Evolutionary conservation across 495 filamentous ascomycete species (phyloP), one percentile per base, ranked within the genome.

Genomic region (Aspergillus nanangensis): DNA sequence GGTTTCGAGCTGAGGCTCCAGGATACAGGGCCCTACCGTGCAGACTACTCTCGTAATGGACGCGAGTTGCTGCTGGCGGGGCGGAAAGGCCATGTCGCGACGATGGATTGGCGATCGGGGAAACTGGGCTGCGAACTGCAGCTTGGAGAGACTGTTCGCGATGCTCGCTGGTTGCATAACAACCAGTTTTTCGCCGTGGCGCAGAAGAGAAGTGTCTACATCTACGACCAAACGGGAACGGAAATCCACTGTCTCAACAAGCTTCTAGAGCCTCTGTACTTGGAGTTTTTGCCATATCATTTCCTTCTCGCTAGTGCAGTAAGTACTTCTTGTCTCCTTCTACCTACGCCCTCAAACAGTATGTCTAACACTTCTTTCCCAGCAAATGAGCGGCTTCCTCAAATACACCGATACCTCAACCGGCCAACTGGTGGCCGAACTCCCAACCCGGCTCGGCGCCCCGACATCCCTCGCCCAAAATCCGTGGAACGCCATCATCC

Each of bases 401-500:
- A 95, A 93, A 65, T 98, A 96, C 63, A 92, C 91, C 54, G 93
- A 98, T 62, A 92, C 88, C 10, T 94, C 89, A 2, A 97, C 90
- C 0, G 94, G 93, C 37, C 81, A 88, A 56, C 78, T 88, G 56
- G 81, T 96, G 17, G 78, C 81, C 39, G 91, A 97, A 61, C 69
- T 90, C 39, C 79, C 87, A 7, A 97, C 94, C 9, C 83, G 82
- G 48, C 72, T 86, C 32, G 94, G 94, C 18, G 79, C 86, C 8
- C 90, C 93, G 4, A 91, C 90, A 19, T 76, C 90, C 15, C 77
- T 97, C 45, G 72, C 78, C 5, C 91, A 96, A 53, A 97, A 97
- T 63, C 84, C 87, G 0, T 82, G 83, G 52, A 98, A 97, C 60
- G 94, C 90, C 17, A 84, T 98, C 38, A 70, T 96, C 19, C 88